These are phyloP conservation scores for Carallia brachiata DNA, from an alignment of 345 rosid species.

Conservation along the genomic window DNA sequence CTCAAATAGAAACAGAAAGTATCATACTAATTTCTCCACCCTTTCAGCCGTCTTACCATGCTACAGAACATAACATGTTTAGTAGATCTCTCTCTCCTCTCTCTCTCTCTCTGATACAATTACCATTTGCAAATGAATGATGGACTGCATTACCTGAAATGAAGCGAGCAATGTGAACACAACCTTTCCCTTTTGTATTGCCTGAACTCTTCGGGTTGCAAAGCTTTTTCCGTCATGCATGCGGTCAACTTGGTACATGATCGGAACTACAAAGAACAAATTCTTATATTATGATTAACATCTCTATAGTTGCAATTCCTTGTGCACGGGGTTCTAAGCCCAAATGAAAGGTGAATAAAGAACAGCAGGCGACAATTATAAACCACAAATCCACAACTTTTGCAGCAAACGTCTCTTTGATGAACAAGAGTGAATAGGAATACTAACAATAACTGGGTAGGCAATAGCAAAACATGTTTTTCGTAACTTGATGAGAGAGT, in stretches of 20 bases:
- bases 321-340: neutral
- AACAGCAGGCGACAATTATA: neutral
- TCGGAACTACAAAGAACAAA: slow-evolving; percentile 64
- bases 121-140: neutral
- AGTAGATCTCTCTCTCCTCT: too few relatives aligned
- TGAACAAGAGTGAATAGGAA: too few relatives aligned
- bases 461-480: too few relatives aligned
- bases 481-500: too few relatives aligned
- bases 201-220: slow-evolving; percentile 90
- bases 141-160: slow-evolving; percentile 59
- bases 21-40: too few relatives aligned
- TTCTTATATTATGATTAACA: neutral
- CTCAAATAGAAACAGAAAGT: too few relatives aligned
- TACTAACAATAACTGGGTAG: too few relatives aligned
- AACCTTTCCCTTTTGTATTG: slow-evolving; percentile 81
- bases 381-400: too few relatives aligned
- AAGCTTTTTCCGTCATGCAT: slow-evolving; percentile 91
- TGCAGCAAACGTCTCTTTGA: too few relatives aligned
- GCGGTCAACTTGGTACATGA: slow-evolving; percentile 70
- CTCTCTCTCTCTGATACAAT: neutral
- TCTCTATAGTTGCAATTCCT: neutral
- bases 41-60: too few relatives aligned
- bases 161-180: slow-evolving; percentile 83
- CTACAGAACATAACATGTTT: too few relatives aligned
- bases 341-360: neutral